Evolutionary conservation across 164 flowering plant genomes (phyloP).

Genomic region (Saururus chinensis): DNA sequence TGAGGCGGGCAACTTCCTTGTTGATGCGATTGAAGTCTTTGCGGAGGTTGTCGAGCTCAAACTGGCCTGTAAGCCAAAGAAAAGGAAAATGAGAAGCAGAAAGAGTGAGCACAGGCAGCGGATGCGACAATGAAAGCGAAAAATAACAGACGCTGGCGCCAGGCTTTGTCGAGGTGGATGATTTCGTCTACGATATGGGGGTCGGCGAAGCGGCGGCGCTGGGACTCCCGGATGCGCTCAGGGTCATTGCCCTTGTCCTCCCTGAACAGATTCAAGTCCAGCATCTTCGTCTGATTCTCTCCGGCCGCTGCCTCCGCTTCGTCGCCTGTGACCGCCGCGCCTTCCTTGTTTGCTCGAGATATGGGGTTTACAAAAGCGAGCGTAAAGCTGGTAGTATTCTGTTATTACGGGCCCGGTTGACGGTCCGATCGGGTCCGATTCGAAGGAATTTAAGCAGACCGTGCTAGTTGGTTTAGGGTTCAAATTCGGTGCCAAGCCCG

Average conservation of each 20-base stretch:
- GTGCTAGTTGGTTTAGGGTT: no score
- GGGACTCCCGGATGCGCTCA: constrained; percentile 74
- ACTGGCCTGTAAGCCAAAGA: constrained; percentile 42
- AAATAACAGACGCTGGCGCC: constrained; percentile 68
- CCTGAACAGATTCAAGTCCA: constrained; percentile 84
- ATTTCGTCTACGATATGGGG: constrained; percentile 72
- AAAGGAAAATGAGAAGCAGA: not conserved
- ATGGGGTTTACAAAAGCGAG: no score
- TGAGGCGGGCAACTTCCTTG: constrained; percentile 64
- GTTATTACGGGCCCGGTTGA: no score
- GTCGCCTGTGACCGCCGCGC: no score
- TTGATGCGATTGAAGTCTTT: constrained; percentile 66
- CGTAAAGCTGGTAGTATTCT: no score
- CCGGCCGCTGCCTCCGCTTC: not conserved
- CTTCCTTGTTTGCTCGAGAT: not conserved
- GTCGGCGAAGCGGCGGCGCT: constrained; percentile 65
- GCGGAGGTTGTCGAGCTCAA: constrained; percentile 55
- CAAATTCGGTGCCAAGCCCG: no score
- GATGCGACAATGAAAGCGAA: not conserved
- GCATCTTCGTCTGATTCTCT: constrained; percentile 24
- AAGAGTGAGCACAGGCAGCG: no score
- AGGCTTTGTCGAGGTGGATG: constrained; percentile 64
- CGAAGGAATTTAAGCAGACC: no score
- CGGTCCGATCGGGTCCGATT: no score
- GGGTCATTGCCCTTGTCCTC: constrained; percentile 82